Evolutionary conservation across 108 stramenopile genomes (phyloP), one percentile per base, ranked within the genome.

Genomic region (Pseudonitzschia delicatissima): DNA sequence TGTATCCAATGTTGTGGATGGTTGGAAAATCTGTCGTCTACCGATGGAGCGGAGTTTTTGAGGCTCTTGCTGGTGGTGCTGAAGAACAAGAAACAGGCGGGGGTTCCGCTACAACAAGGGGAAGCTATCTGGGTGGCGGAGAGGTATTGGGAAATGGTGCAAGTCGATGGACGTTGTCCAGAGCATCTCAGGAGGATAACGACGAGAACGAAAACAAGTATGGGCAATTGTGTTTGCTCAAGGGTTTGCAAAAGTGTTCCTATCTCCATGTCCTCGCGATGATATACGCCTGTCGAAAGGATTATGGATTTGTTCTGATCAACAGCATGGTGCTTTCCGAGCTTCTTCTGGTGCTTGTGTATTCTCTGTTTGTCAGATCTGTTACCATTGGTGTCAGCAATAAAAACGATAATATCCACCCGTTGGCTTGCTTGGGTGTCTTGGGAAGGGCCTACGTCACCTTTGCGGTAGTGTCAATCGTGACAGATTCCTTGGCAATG

Each of bases 401-500:
- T 17, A 1, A 33, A 5, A 3, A 48, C 20, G 20, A 23, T 2
- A 18, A 25, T 23, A 8, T 3, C 18, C 6, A 40, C 23, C 53
- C 53, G 32, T 55, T 32, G 2, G 32, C 29, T 9, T 55, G 29
- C n/a, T 25, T 74, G 33, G 87, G 83, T 9, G 72, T 73, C 20
- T 52, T 86, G 11, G 83, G 82, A 67, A 69, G 78, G 51, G 87
- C 76, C 12, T 82, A 57, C 25, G 12, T 88, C 12, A 50, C 80
- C 31, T 60, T 83, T 29, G 33, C 47, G 8, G 47, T 68, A 6
- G 27, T 88, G 13, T 9, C 53, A 21, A 39, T 82, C 18, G 57
- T 78, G 0, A 71, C 81, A 18, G 87, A 88, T 72, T 66, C 76
- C 26, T 77, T 84, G 85, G 79, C 87, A 1, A 7, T 82, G 26